Evolutionary conservation across 1,139 yeast species (phyloP).

Genomic region (Eremothecium coryli): DNA sequence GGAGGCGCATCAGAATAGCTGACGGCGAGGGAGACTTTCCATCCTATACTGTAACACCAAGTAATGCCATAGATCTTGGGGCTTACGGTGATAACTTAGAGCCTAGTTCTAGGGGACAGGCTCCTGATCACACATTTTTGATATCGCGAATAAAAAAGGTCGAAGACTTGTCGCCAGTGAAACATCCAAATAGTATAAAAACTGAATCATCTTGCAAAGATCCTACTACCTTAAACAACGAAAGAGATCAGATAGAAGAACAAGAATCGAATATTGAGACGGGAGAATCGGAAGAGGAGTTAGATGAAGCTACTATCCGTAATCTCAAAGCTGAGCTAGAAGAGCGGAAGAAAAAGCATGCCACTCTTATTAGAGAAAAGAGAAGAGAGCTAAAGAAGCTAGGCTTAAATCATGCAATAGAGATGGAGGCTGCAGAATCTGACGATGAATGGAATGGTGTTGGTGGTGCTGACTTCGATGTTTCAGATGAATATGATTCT

Average conservation of each 20-base stretch:
- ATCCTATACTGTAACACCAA: constrained; percentile 2
- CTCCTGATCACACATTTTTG: constrained; percentile 11
- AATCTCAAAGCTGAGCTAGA: constrained; percentile 14
- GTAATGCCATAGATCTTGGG: constrained; percentile 28
- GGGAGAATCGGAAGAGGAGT: constrained; percentile 13
- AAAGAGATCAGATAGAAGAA: constrained; percentile 3
- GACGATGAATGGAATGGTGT: constrained; percentile 94
- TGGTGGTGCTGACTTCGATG: constrained; percentile 76
- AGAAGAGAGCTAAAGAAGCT: constrained; percentile 32
- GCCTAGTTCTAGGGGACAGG: constrained; percentile 9
- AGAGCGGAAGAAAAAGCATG: constrained; percentile 28
- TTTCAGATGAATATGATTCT: constrained; percentile 55
- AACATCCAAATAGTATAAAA: not conserved
- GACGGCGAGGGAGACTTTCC: constrained; percentile 7
- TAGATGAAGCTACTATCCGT: constrained; percentile 9
- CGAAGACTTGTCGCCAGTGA: constrained; percentile 4
- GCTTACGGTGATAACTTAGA: constrained; percentile 29
- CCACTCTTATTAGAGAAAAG: constrained; percentile 35
- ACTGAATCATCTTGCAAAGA: not conserved
- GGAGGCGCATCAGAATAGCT: not conserved
- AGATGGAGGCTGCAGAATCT: constrained; percentile 81
- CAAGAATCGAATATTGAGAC: constrained; percentile 7
- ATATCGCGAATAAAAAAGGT: constrained; percentile 9
- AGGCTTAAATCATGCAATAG: constrained; percentile 31
- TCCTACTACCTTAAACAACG: not conserved